Base-by-base conservation (phyloP, 2,329 filamentous ascomycete genomes). In the Neopestalotiopsis sp. region DNA sequence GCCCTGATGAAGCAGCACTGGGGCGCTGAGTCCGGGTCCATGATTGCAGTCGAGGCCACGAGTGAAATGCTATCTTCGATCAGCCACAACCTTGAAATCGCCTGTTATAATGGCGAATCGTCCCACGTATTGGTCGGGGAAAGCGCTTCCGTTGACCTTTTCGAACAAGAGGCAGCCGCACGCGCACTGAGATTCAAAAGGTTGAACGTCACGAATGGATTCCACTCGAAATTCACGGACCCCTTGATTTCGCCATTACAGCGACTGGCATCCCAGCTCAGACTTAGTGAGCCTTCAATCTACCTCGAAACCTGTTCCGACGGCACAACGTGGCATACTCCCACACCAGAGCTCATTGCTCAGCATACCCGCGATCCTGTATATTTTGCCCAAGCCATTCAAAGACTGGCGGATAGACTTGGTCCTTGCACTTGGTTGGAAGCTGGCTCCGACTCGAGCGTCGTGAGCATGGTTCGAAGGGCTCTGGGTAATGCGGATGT, bases 21-120 rank as follows among this genome's bases (percentile, higher is more conserved):
- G 81, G 79, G 79, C 0, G 0, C 71, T 0, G 82, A 84, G 0
- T 65, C 38, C 1, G 82, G 82, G 0, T 67, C 83, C 49, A 87
- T 86, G 83, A 74, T 85, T 20, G 80, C 82, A 12, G 77, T 83
- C 74, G 4, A 85, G 84, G 82, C 69, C 42, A 14, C 84, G 53
- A 58, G 5, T 32, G 10, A 28, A 76, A 79, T 0, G 68, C 83
- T 1, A 76, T 82, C 12, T 9, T 9, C 42, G 5, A 59, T 79
- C 75, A 0, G 77, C 80, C 58, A 20, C 69, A 7, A 69, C 67
- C 3, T 71, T 70, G 20, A 78, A 80, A 68, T 77, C 72, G 73
- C 76, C 12, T 74, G 85, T 69, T 84, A 85, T 38, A 72, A 87
- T 28, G 90, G 92, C 12, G 95, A 92, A 81, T 86, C 66, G 5